Evolutionary conservation across 1,139 yeast species (phyloP).

Genomic region (Hansenula sp.): DNA sequence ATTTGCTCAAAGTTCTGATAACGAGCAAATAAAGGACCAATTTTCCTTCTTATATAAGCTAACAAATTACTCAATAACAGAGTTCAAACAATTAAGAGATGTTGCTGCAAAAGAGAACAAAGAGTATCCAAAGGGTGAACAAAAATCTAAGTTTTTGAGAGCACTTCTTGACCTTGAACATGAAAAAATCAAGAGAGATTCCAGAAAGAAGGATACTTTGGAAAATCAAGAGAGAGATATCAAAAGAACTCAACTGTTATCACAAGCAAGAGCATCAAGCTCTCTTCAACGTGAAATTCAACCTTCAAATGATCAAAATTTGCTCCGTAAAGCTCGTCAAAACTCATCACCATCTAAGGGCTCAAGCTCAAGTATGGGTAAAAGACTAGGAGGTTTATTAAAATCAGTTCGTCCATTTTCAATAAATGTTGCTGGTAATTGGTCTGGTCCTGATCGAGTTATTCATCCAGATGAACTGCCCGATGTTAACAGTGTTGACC

Average conservation of each 20-base stretch:
- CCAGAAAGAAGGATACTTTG: conserved; percentile 37
- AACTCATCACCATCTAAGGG: conserved; percentile 17
- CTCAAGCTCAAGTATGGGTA: conserved; percentile 26
- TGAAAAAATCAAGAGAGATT: conserved; percentile 48
- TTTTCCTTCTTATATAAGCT: conserved; percentile 22
- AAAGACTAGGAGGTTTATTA: conserved; percentile 38
- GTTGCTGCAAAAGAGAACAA: conserved; percentile 39
- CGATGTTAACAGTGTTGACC: conserved; percentile 35
- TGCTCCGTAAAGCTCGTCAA: conserved; percentile 14
- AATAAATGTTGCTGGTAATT: conserved; percentile 31
- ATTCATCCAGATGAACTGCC: conserved; percentile 60
- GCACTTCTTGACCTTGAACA: conserved; percentile 41
- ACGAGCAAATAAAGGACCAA: conserved; percentile 8
- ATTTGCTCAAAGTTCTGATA: conserved; percentile 7
- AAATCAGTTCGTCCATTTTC: conserved; percentile 43
- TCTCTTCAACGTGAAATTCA: conserved; percentile 6
- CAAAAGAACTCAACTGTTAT: conserved; percentile 24
- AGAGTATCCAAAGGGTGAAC: conserved; percentile 28
- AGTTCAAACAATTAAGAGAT: conserved; percentile 29
- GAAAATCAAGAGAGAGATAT: conserved; percentile 34
- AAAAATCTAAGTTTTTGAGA: conserved; percentile 38
- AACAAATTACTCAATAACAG: conserved; percentile 13
- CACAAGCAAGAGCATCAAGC: conserved; percentile 19
- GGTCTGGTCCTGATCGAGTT: conserved; percentile 45
- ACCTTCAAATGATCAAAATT: conserved; percentile 11